Evolutionary conservation across 129 eudicot species (phyloP).

Genomic region (Artemisia tridentata): DNA sequence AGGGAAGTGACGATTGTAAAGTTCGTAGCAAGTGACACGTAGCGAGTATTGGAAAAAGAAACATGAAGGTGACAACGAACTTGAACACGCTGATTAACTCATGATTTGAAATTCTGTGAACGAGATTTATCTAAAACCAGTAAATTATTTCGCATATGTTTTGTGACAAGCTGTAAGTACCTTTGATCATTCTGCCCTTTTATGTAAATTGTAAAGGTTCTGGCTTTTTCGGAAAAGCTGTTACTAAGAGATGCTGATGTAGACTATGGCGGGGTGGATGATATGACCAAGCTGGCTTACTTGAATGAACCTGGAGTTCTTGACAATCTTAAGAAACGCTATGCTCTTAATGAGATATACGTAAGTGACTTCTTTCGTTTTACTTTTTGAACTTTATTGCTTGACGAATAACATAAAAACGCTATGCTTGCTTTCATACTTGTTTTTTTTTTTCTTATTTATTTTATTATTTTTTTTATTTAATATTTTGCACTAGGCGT

Average conservation of each 20-base stretch:
- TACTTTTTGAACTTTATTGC: not conserved
- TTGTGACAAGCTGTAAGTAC: slow-evolving; percentile 6
- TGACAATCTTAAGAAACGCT: slow-evolving; percentile 85
- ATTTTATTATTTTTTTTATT: slow-evolving; percentile 18
- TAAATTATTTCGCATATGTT: not conserved
- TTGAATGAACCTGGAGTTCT: slow-evolving; percentile 98
- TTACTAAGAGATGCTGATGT: slow-evolving; percentile 80
- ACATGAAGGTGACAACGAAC: slow-evolving; percentile 15
- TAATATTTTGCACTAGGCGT: not conserved
- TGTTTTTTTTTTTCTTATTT: slow-evolving; percentile 8
- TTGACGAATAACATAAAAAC: not conserved
- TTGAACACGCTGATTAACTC: slow-evolving; percentile 2
- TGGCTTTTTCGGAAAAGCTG: slow-evolving; percentile 59
- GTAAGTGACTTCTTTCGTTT: slow-evolving; percentile 46
- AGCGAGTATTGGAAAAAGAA: slow-evolving; percentile 3
- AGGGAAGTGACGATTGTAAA: not conserved
- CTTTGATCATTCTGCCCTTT: slow-evolving; percentile 12
- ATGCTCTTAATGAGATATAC: slow-evolving; percentile 87
- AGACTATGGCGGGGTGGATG: slow-evolving; percentile 98
- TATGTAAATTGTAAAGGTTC: slow-evolving; percentile 40
- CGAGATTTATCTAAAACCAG: slow-evolving; percentile 8
- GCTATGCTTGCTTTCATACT: not conserved
- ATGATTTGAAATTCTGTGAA: not conserved
- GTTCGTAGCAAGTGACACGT: not conserved
- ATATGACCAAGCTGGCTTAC: slow-evolving; percentile 96